Conservation (phyloP, 2,329 filamentous ascomycete species). For the Cryphonectria nitschkei region DNA sequence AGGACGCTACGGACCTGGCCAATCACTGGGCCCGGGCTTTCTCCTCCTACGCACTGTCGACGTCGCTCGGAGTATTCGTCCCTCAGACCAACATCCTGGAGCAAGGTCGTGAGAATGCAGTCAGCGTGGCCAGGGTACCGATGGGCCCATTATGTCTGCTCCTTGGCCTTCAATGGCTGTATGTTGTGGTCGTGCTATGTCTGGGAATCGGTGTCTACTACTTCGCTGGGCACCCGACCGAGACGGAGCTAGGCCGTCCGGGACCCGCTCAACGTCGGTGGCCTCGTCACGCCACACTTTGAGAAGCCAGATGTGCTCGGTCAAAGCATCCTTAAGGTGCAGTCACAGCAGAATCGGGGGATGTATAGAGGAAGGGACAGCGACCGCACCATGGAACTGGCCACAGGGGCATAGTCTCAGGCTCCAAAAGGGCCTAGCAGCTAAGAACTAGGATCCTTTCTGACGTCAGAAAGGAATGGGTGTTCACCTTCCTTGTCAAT, state of each 20-base stretch:
- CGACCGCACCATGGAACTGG: neutral
- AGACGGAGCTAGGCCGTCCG: neutral
- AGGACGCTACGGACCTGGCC: constrained; percentile 3
- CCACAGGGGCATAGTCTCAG: neutral
- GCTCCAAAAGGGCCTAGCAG: neutral
- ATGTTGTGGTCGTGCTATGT: neutral
- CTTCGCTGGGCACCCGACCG: neutral
- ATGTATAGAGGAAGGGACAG: neutral
- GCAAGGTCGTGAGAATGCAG: neutral
- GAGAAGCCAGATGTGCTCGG: neutral
- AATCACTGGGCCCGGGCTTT: constrained; percentile 1
- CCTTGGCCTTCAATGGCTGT: neutral
- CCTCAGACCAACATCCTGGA: constrained; percentile 3
- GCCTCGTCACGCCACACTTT: neutral
- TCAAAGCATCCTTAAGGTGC: neutral
- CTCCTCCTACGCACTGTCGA: constrained; percentile 2
- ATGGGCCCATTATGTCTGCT: neutral
- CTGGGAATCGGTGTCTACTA: neutral
- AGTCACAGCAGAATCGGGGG: neutral
- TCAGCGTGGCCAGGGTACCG: neutral
- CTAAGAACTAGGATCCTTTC: neutral
- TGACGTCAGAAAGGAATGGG: neutral
- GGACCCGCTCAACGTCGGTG: neutral
- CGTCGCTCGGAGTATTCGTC: neutral
- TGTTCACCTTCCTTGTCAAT: neutral